Percentiles rank a stretch among this genome's conserved stretches.
Conservation (phyloP, 202 grass and related monocot genomes). For the Brachypodium distachyon region DNA sequence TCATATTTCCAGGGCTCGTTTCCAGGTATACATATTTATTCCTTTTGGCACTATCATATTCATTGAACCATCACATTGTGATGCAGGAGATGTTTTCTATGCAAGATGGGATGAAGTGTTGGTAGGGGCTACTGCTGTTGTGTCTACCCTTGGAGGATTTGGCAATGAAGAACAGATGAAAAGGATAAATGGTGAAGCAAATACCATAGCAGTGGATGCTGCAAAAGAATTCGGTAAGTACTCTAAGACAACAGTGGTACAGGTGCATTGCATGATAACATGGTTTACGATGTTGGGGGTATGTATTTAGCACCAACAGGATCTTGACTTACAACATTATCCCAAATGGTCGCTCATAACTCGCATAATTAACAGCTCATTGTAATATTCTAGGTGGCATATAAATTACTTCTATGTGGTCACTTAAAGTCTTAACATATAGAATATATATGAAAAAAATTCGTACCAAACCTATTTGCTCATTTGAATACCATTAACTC, state of each 20-base stretch:
- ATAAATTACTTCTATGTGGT: not conserved
- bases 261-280: too few species aligned
- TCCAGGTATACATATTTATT: slow-evolving; percentile 14
- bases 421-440: not conserved
- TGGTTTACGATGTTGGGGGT: too few species aligned
- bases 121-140: slow-evolving; percentile 73
- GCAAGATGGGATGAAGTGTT: slow-evolving; percentile 85
- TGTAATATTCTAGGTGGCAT: not conserved
- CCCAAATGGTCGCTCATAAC: not conserved
- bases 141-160: slow-evolving; percentile 89
- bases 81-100: slow-evolving; percentile 87
- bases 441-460: not conserved
- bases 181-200: slow-evolving; percentile 92
- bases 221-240: slow-evolving; percentile 77
- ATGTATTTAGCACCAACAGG: not conserved
- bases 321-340: not conserved
- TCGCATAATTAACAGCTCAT: not conserved
- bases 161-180: slow-evolving; percentile 98
- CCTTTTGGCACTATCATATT: not conserved
- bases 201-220: slow-evolving; percentile 62
- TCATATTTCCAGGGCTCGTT: not conserved
- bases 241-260: too few species aligned
- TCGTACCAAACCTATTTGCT: not conserved
- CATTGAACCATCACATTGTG: slow-evolving; percentile 5
- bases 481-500: not conserved